These are phyloP conservation scores for Aaosphaeria arxii DNA, from an alignment of 2,329 filamentous ascomycete genomes.

Conservation along the genomic window DNA sequence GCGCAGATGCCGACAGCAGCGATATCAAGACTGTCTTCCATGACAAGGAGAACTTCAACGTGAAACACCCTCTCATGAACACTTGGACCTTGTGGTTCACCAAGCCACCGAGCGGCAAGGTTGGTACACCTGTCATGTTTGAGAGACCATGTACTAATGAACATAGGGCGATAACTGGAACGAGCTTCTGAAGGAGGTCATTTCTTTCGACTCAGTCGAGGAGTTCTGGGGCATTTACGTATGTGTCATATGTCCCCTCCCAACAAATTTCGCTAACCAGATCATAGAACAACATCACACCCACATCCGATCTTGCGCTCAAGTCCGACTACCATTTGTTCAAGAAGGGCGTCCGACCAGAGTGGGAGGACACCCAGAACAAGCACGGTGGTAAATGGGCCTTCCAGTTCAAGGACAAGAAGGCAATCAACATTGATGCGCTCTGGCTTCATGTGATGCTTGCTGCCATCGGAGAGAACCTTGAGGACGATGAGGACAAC, in stretches of 20 bases:
- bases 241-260: slow-evolving; percentile 41
- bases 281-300: slow-evolving; percentile 91
- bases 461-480: slow-evolving; percentile 92
- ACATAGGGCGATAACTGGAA: slow-evolving; percentile 94
- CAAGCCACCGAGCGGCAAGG: slow-evolving; percentile 94
- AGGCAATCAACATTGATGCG: slow-evolving; percentile 84
- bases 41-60: slow-evolving; percentile 98
- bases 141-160: slow-evolving; percentile 10
- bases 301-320: slow-evolving; percentile 89
- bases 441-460: slow-evolving; percentile 98
- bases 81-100: slow-evolving; percentile 99
- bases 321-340: slow-evolving; percentile 99
- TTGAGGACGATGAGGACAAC: slow-evolving; percentile 90
- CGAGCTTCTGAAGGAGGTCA: slow-evolving; percentile 95
- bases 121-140: slow-evolving; percentile 34
- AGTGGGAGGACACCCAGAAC: slow-evolving; percentile 98
- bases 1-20: slow-evolving; percentile 37
- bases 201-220: slow-evolving; percentile 97
- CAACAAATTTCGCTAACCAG: slow-evolving; percentile 9
- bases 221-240: slow-evolving; percentile 99
- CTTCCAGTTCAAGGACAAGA: slow-evolving; percentile 96
- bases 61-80: slow-evolving; percentile 97
- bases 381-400: slow-evolving; percentile 99
- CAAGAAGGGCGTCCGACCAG: slow-evolving; percentile 93
- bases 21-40: slow-evolving; percentile 93